These are phyloP conservation scores for Aphanomyces invadans DNA, from an alignment of 352 stramenopile genomes.

Conservation along the genomic window DNA sequence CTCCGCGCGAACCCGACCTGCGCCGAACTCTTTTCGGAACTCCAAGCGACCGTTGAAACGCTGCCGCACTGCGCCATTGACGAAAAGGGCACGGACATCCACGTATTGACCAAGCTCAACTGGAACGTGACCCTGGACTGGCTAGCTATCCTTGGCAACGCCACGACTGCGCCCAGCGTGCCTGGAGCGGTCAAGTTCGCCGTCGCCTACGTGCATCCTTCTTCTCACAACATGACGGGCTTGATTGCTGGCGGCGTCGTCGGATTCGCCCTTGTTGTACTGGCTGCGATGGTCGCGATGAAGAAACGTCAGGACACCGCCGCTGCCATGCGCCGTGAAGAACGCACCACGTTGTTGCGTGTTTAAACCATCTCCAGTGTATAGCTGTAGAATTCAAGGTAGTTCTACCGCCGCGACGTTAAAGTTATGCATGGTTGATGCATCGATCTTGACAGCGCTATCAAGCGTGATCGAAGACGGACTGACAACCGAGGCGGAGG, in stretches of 20 bases:
- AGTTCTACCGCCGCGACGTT: too few relatives aligned
- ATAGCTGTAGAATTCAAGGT: neutral
- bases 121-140: slow-evolving; percentile 2
- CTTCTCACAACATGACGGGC: neutral
- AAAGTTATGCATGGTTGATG: too few relatives aligned
- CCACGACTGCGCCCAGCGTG: neutral
- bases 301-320: neutral
- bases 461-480: too few relatives aligned
- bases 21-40: neutral
- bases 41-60: neutral
- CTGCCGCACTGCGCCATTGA: slow-evolving; percentile 8
- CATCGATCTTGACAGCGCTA: too few relatives aligned
- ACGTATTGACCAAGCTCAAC: neutral
- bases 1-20: neutral
- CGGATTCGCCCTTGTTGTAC: neutral
- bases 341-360: neutral
- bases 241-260: neutral
- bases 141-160: neutral
- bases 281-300: neutral
- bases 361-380: neutral
- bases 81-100: slow-evolving; percentile 2
- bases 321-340: neutral
- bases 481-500: too few relatives aligned
- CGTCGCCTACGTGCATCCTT: neutral
- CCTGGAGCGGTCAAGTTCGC: neutral